phyloP scores from a whole-genome alignment of 2,329 filamentous ascomycete genomes.

The Chaetomium sp. region DNA sequence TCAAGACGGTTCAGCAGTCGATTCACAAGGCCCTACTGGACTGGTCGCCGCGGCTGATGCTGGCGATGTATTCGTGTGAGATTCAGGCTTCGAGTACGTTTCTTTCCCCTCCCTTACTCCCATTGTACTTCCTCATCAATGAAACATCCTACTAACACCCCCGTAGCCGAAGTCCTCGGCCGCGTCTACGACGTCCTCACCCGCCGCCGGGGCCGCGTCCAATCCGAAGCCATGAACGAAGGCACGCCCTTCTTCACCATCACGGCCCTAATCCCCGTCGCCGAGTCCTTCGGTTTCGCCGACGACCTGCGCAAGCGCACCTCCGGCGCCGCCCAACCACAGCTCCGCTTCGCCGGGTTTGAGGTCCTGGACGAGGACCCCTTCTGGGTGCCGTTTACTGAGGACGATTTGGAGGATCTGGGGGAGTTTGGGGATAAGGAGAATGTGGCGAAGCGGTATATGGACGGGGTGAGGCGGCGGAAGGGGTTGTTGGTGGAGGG shows the following conservation, averaged over 20 bases:
- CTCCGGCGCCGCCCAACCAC: conserved; percentile 81
- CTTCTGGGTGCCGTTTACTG: conserved; percentile 94
- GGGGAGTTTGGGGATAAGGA: conserved; percentile 89
- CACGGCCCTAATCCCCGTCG: conserved; percentile 77
- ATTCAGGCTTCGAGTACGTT: conserved; percentile 83
- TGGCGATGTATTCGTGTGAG: conserved; percentile 97
- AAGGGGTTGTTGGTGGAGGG: conserved; percentile 86
- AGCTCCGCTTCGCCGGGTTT: conserved; percentile 88
- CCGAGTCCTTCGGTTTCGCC: conserved; percentile 90
- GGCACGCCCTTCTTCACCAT: conserved; percentile 97
- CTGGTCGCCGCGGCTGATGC: conserved; percentile 90
- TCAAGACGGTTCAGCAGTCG: conserved; percentile 79
- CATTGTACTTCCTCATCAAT: neutral
- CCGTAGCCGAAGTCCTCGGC: conserved; percentile 77
- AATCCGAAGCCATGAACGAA: conserved; percentile 87
- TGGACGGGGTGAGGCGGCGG: conserved; percentile 77
- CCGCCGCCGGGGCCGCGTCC: conserved; percentile 78
- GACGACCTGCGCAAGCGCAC: conserved; percentile 96
- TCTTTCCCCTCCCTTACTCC: neutral
- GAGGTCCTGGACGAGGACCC: conserved; percentile 93
- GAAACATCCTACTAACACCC: conserved; percentile 16
- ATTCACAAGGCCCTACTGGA: conserved; percentile 84
- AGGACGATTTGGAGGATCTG: conserved; percentile 93
- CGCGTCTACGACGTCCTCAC: conserved; percentile 98
- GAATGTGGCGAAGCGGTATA: conserved; percentile 93